Percentiles rank a stretch among this genome's conserved stretches.
Conservation (phyloP, 169 alveolate genomes). For the Gregarina niphandrodes region DNA sequence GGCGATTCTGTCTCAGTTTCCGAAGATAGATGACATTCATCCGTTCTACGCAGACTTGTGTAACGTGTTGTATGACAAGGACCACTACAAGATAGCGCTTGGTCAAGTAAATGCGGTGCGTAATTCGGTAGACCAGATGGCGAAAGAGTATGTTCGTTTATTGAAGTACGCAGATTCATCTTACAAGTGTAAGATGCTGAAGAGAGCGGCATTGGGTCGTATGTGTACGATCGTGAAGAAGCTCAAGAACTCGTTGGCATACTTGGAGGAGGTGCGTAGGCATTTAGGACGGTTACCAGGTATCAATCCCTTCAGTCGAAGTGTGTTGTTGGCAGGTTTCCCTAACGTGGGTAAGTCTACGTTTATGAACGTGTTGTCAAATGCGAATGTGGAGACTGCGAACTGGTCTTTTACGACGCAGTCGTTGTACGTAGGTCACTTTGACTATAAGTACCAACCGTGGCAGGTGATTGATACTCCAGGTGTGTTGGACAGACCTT, state of each 20-base stretch:
- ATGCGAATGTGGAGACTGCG: conserved; percentile 92
- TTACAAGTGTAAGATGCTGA: conserved; percentile 83
- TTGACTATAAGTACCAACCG: conserved; percentile 77
- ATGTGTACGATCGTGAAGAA: conserved; percentile 85
- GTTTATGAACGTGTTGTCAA: conserved; percentile 77
- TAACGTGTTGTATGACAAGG: conserved; percentile 90
- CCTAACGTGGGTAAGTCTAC: conserved; percentile 97
- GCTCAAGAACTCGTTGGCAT: conserved; percentile 66
- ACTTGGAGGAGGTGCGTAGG: conserved; percentile 92
- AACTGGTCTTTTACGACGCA: conserved; percentile 98
- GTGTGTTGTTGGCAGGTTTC: conserved; percentile 73
- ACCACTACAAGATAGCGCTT: conserved; percentile 92
- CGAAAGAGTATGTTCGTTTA: conserved; percentile 84
- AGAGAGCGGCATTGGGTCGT: conserved; percentile 92
- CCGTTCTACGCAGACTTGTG: conserved; percentile 94
- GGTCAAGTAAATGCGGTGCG: conserved; percentile 83
- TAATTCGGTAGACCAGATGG: conserved; percentile 64
- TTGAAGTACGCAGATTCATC: conserved; percentile 83
- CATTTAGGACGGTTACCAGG: conserved; percentile 55
- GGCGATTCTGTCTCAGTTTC: conserved; percentile 70
- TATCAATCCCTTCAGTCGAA: conserved; percentile 5
- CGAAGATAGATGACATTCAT: conserved; percentile 91
- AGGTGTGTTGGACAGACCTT: conserved; percentile 88
- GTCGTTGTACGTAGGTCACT: conserved; percentile 94
- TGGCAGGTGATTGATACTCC: conserved; percentile 99